phyloP scores from a whole-genome alignment of 2,329 filamentous ascomycete species.

The Cladosporium sp. region DNA sequence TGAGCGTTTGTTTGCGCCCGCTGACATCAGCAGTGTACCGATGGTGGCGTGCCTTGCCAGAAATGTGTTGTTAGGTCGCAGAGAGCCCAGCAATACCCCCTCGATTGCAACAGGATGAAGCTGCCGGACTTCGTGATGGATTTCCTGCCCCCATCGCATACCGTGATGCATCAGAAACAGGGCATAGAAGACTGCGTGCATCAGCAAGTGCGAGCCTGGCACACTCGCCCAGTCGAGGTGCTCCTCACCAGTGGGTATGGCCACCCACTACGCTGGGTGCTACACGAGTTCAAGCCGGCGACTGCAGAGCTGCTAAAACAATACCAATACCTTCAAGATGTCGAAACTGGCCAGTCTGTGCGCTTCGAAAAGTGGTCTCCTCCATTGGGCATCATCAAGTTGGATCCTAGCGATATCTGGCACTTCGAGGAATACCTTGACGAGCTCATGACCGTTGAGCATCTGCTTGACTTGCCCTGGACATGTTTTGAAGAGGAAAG shows the following conservation, averaged over 20 bases:
- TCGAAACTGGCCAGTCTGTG: slow-evolving; percentile 29
- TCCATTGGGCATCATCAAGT: slow-evolving; percentile 47
- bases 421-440: slow-evolving; percentile 48
- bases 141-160: slow-evolving; percentile 44
- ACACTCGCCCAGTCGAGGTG: slow-evolving; percentile 41
- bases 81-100: slow-evolving; percentile 41
- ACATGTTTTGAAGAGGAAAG: slow-evolving; percentile 48
- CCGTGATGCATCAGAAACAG: slow-evolving; percentile 44
- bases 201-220: slow-evolving; percentile 38
- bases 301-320: slow-evolving; percentile 42
- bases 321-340: slow-evolving; percentile 44
- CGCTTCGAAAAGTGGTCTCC: slow-evolving; percentile 43
- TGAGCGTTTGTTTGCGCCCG: slow-evolving; percentile 18
- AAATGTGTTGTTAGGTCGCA: slow-evolving; percentile 36
- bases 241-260: slow-evolving; percentile 45
- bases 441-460: slow-evolving; percentile 41
- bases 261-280: slow-evolving; percentile 44
- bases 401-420: slow-evolving; percentile 45
- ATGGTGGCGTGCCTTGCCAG: slow-evolving; percentile 31
- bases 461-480: slow-evolving; percentile 44
- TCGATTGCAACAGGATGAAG: slow-evolving; percentile 49
- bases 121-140: slow-evolving; percentile 44
- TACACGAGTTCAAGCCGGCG: slow-evolving; percentile 49
- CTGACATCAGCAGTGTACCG: slow-evolving; percentile 36
- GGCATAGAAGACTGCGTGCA: slow-evolving; percentile 40